Conservation (phyloP, 306 rosid species). For the Lathyrus oleraceus region DNA sequence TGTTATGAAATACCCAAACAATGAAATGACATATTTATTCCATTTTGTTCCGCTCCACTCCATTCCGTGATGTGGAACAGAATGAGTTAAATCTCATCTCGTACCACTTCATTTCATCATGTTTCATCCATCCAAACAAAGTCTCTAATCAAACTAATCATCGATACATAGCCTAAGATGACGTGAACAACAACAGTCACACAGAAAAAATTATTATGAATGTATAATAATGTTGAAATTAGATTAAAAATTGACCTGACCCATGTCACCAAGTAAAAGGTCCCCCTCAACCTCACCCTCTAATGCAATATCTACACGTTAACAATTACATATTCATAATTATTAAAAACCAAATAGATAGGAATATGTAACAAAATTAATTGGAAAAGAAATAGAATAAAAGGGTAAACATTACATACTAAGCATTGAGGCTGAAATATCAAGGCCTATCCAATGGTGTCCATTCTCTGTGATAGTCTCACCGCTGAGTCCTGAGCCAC, state of each 20-base stretch:
- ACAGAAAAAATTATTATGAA: background rate
- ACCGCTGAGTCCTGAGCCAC: constrained; percentile 93
- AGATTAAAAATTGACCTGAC: constrained; percentile 60
- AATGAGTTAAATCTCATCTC: too few relatives aligned
- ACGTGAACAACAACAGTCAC: background rate
- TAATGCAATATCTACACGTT: constrained; percentile 61
- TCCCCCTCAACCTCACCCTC: constrained; percentile 92
- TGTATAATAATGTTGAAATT: background rate
- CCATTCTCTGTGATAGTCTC: constrained; percentile 71
- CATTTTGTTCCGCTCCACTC: too few relatives aligned
- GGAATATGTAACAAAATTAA: background rate
- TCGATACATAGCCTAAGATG: background rate
- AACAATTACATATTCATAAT: background rate
- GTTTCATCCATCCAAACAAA: too few relatives aligned
- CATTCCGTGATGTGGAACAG: too few relatives aligned
- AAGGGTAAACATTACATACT: constrained; percentile 43
- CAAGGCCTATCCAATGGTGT: constrained; percentile 89
- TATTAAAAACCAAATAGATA: background rate
- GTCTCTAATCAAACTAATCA: background rate
- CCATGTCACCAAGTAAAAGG: constrained; percentile 89
- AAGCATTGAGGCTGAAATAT: constrained; percentile 90
- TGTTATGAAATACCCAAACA: too few relatives aligned
- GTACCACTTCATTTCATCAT: too few relatives aligned
- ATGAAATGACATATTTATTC: too few relatives aligned
- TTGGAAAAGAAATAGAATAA: background rate